Percentiles rank a stretch among this genome's conserved stretches.
Conservation (phyloP, 2,329 filamentous ascomycete genomes). For the Aspergillus brasiliensis region DNA sequence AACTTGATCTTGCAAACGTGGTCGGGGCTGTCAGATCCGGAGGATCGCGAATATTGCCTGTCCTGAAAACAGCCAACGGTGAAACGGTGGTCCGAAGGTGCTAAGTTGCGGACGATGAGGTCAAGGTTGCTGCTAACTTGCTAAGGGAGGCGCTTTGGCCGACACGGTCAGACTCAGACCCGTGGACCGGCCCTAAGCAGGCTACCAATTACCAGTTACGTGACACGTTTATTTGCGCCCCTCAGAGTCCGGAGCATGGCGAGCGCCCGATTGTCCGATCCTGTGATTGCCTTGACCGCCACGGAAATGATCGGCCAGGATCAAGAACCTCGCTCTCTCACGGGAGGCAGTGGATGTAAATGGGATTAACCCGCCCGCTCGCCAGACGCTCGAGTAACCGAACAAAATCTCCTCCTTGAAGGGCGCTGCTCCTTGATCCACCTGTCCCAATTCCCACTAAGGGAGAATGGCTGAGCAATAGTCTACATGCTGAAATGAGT, state of each 20-base stretch:
- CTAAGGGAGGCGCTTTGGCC: conserved; percentile 14
- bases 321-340: conserved; percentile 18
- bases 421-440: not conserved
- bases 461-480: not conserved
- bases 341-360: not conserved
- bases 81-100: conserved; percentile 19
- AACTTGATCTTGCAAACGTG: too few relatives aligned
- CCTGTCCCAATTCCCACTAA: not conserved
- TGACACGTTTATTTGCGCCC: conserved; percentile 19
- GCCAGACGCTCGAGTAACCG: not conserved
- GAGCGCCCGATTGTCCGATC: conserved; percentile 8
- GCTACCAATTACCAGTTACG: conserved; percentile 6
- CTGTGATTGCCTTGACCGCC: conserved; percentile 16
- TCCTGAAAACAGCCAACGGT: conserved; percentile 11
- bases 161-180: conserved; percentile 19
- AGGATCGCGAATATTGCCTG: not conserved
- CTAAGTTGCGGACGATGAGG: conserved; percentile 6
- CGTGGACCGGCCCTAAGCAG: not conserved
- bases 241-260: conserved; percentile 3
- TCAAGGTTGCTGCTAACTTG: not conserved
- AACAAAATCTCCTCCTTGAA: not conserved
- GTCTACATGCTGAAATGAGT: too few relatives aligned
- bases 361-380: not conserved
- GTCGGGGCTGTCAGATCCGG: not conserved
- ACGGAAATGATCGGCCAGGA: conserved; percentile 24